Percentiles rank a stretch among this genome's conserved stretches.
phyloP scores from a whole-genome alignment of 1,139 yeast species.

The Geotrichum bryndzae region DNA sequence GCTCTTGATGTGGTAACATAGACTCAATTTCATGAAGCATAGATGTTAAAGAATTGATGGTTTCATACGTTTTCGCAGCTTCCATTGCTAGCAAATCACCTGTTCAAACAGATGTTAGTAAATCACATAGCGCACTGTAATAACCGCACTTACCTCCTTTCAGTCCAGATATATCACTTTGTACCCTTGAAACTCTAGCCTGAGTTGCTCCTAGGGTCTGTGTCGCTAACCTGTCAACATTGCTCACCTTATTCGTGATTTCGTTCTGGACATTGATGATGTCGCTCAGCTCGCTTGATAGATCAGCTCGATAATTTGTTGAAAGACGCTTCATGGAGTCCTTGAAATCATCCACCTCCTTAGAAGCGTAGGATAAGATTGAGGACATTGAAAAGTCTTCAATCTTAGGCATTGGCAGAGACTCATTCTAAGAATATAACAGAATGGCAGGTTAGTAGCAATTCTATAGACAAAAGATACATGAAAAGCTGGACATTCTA shows the following conservation, averaged over 20 bases:
- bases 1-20: conserved; percentile 26
- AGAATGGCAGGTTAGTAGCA: conserved; percentile 1
- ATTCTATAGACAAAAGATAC: not conserved
- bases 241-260: conserved; percentile 21
- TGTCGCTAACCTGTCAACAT: conserved; percentile 22
- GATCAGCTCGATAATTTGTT: conserved; percentile 19
- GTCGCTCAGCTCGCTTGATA: conserved; percentile 20
- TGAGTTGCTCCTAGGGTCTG: conserved; percentile 20
- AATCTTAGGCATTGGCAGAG: conserved; percentile 19
- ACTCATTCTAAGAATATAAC: conserved; percentile 5
- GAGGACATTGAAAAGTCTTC: conserved; percentile 21
- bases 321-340: conserved; percentile 18
- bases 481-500: not conserved
- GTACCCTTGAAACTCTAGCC: conserved; percentile 16
- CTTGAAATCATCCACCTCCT: conserved; percentile 18
- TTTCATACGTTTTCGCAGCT: conserved; percentile 20
- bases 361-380: conserved; percentile 3
- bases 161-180: conserved; percentile 16
- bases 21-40: conserved; percentile 25
- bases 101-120: not conserved
- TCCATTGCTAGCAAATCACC: conserved; percentile 18
- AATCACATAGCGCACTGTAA: not conserved
- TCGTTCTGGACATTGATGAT: conserved; percentile 19
- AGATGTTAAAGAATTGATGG: conserved; percentile 19
- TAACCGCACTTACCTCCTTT: conserved; percentile 13